Conservation (phyloP, 306 rosid genomes). For the Elaeagnus macrophylla region DNA sequence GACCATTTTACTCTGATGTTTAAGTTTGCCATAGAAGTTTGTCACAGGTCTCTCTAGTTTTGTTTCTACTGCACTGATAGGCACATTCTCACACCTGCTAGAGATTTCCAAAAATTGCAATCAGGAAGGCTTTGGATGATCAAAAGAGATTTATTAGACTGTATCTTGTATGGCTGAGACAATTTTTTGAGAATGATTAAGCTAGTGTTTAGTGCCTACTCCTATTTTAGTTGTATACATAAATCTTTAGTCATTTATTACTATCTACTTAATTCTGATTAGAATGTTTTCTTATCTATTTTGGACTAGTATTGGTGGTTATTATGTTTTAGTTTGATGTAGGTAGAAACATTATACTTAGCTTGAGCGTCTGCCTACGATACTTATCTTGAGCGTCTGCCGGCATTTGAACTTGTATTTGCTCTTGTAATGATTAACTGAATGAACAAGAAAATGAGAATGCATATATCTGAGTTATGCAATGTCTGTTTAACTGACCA, state of each 20-base stretch:
- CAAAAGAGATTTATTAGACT: constrained; percentile 28
- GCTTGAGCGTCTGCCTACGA: no score
- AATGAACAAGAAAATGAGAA: no score
- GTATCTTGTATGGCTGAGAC: constrained; percentile 19
- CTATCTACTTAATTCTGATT: constrained; percentile 10
- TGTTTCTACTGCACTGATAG: constrained; percentile 28
- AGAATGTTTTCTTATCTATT: no score
- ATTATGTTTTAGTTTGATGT: no score
- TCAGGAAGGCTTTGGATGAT: constrained; percentile 22
- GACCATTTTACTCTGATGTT: constrained; percentile 30
- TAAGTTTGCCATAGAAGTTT: constrained; percentile 38
- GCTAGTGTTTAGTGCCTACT: constrained; percentile 18
- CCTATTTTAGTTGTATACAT: constrained; percentile 19
- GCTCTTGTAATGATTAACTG: no score
- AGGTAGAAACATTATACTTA: no score
- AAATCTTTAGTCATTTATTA: constrained; percentile 10
- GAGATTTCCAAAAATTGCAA: constrained; percentile 14
- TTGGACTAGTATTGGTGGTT: no score
- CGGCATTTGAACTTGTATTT: no score
- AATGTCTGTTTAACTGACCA: no score
- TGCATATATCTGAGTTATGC: no score
- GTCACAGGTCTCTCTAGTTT: constrained; percentile 39
- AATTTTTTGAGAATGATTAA: constrained; percentile 14
- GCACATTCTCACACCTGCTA: constrained; percentile 28
- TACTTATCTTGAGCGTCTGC: no score